Percentiles rank a stretch among this genome's conserved stretches.
These are phyloP conservation scores for Macrolepiota albuminosa DNA, from an alignment of 768 basidiomycete species.

Conservation along the genomic window DNA sequence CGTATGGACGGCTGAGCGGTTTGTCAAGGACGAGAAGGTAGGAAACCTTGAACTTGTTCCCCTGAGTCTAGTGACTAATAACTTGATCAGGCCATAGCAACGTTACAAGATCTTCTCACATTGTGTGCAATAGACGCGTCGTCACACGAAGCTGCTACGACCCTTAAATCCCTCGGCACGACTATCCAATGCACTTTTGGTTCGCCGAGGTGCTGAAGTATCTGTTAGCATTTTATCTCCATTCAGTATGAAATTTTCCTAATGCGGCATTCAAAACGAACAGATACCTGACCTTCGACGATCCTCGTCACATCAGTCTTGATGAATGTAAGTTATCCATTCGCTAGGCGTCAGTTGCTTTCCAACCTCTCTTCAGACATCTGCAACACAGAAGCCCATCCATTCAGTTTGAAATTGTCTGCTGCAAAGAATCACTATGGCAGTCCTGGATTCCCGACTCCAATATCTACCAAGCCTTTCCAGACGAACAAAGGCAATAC, in stretches of 20 bases:
- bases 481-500: slow-evolving; percentile 8
- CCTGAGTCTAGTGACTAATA: background rate
- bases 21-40: slow-evolving; percentile 59
- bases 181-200: slow-evolving; percentile 51
- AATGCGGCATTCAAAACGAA: slow-evolving; percentile 15
- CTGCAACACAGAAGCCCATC: slow-evolving; percentile 72
- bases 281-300: slow-evolving; percentile 72
- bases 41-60: background rate
- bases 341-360: background rate
- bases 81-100: slow-evolving; percentile 39
- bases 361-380: slow-evolving; percentile 31
- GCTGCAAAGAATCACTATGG: slow-evolving; percentile 31
- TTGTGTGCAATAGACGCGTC: slow-evolving; percentile 23
- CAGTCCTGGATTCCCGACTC: slow-evolving; percentile 11
- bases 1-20: slow-evolving; percentile 46
- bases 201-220: slow-evolving; percentile 79
- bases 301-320: slow-evolving; percentile 56
- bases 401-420: slow-evolving; percentile 48
- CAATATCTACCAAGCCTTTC: slow-evolving; percentile 9
- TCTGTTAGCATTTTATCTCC: slow-evolving; percentile 33
- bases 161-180: slow-evolving; percentile 20
- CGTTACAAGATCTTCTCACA: slow-evolving; percentile 33
- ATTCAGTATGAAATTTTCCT: background rate
- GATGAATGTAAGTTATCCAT: slow-evolving; percentile 49
- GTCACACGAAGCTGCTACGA: slow-evolving; percentile 18